Evolutionary conservation across 2,329 filamentous ascomycete species (phyloP).

Genomic region (Waltergamsia citrina): DNA sequence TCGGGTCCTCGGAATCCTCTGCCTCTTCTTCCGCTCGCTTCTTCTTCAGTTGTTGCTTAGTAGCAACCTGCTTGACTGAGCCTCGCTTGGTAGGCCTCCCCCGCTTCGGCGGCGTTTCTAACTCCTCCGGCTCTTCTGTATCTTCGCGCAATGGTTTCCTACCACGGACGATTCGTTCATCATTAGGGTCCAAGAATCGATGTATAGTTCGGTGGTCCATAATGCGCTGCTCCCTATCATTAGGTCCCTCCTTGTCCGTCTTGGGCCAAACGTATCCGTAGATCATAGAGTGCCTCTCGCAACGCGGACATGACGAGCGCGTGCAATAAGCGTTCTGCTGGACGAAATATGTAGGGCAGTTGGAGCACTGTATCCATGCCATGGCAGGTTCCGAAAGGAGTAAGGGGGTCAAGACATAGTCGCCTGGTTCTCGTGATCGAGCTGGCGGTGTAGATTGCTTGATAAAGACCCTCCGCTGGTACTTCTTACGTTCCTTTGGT

Average conservation of each 20-base stretch:
- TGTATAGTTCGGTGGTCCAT: conserved; percentile 83
- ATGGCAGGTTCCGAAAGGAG: conserved; percentile 66
- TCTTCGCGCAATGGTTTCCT: conserved; percentile 18
- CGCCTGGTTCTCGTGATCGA: conserved; percentile 50
- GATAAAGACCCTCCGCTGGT: conserved; percentile 20
- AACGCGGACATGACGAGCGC: conserved; percentile 76
- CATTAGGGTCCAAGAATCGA: conserved; percentile 65
- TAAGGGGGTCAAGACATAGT: conserved; percentile 73
- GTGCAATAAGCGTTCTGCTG: conserved; percentile 85
- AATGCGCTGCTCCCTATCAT: conserved; percentile 63
- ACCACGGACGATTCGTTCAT: conserved; percentile 50
- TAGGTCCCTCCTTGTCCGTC: conserved; percentile 68
- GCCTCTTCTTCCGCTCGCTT: conserved; percentile 1
- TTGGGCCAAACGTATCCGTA: conserved; percentile 97
- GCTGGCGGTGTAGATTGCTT: conserved; percentile 22
- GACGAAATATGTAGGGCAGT: conserved; percentile 74
- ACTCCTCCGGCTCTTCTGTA: conserved; percentile 14
- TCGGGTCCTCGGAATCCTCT: conserved; percentile 8
- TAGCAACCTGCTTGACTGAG: conserved; percentile 1
- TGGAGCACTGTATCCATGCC: conserved; percentile 84
- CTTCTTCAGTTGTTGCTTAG: conserved; percentile 3
- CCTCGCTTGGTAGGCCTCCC: conserved; percentile 13
- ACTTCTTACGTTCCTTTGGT: conserved; percentile 24
- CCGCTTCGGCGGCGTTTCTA: conserved; percentile 8
- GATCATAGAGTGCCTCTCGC: conserved; percentile 89